phyloP scores from a whole-genome alignment of 208 protist genomes.

The Perkinsela sp. region DNA sequence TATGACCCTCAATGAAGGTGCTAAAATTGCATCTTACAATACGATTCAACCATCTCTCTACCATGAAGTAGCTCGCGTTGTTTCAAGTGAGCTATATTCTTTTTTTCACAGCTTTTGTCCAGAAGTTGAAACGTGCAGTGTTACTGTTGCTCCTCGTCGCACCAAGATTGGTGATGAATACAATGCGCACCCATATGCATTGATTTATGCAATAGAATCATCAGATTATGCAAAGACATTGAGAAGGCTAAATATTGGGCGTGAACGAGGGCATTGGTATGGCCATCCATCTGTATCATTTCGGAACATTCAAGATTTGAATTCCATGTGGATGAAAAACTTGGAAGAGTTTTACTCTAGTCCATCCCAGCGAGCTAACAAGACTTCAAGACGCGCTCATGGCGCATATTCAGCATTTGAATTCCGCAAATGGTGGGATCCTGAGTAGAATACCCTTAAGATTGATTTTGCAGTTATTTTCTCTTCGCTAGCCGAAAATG shows the following conservation, averaged over 20 bases:
- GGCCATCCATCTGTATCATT: not conserved
- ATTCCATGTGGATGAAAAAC: no score
- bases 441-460: no score
- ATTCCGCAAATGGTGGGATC: not conserved
- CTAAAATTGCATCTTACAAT: not conserved
- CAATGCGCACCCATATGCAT: not conserved
- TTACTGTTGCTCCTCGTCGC: not conserved
- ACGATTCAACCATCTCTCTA: not conserved
- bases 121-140: not conserved
- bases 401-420: not conserved
- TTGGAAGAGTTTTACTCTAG: no score
- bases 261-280: not conserved
- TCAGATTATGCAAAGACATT: not conserved
- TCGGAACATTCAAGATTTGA: no score
- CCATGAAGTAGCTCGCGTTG: not conserved
- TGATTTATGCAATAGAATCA: not conserved
- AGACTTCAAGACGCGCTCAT: not conserved
- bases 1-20: not conserved
- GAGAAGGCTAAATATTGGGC: not conserved
- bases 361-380: no score
- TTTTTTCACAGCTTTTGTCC: not conserved
- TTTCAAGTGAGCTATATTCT: not conserved
- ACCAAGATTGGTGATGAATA: not conserved
- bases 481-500: not conserved
- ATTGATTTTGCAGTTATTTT: not conserved